Conservation (phyloP, 192 early-diverging fungal species). For the Backusella australiensis region DNA sequence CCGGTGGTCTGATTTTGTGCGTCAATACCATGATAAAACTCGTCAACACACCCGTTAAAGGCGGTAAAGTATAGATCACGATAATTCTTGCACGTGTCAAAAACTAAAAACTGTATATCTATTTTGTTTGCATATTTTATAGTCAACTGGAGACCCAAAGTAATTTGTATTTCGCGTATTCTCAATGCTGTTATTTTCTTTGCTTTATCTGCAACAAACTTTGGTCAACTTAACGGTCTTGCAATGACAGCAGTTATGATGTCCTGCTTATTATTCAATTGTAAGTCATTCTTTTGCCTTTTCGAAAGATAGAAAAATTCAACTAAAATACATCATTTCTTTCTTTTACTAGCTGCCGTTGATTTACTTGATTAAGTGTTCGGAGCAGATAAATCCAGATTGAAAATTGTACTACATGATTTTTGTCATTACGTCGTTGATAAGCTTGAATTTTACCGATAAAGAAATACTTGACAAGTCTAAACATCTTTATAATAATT, state of each 20-base stretch:
- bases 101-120: not conserved
- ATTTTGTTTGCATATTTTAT: not conserved
- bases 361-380: constrained; percentile 24
- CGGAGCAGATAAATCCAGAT: not conserved
- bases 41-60: constrained; percentile 28
- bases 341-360: constrained; percentile 15
- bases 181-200: constrained; percentile 35
- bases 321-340: not conserved
- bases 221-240: constrained; percentile 20
- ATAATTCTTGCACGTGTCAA: not conserved
- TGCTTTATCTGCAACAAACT: constrained; percentile 17
- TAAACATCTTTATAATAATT: not conserved
- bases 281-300: constrained; percentile 20
- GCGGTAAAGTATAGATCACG: not conserved
- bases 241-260: constrained; percentile 26
- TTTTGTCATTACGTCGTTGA: constrained; percentile 13
- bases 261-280: constrained; percentile 28
- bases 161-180: constrained; percentile 25
- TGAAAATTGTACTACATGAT: not conserved
- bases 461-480: not conserved
- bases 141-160: constrained; percentile 16
- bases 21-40: constrained; percentile 37
- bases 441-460: constrained; percentile 1
- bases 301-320: not conserved
- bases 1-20: constrained; percentile 31